These are phyloP conservation scores for Baorangia bicolor DNA, from an alignment of 768 basidiomycete species.

Conservation along the genomic window DNA sequence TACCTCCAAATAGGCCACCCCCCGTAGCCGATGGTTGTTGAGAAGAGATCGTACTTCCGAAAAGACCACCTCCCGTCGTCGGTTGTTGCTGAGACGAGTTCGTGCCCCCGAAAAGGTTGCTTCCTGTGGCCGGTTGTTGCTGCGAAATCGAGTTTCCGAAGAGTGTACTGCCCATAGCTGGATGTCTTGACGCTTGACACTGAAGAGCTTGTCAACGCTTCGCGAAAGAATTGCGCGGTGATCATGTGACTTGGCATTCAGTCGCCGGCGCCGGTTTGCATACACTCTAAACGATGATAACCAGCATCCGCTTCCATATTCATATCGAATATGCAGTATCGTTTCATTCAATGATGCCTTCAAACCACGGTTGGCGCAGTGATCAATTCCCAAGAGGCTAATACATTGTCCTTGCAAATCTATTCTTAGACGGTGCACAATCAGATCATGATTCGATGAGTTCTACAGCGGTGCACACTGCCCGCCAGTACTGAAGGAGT, in stretches of 20 bases:
- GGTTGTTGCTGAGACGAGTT: conserved; percentile 27
- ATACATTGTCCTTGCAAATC: background rate
- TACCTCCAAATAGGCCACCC: conserved; percentile 16
- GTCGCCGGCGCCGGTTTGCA: no score
- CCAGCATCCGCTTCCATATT: background rate
- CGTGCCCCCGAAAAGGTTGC: conserved; percentile 26
- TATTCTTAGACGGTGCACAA: background rate
- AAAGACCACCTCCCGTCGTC: conserved; percentile 15
- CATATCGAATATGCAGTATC: background rate
- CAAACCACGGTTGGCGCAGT: background rate
- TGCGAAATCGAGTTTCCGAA: conserved; percentile 27
- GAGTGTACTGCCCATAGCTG: conserved; percentile 15
- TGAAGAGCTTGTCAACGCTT: background rate
- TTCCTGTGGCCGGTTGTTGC: conserved; percentile 23
- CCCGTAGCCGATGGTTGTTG: conserved; percentile 18
- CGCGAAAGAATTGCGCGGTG: background rate
- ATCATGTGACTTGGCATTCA: conserved; percentile 16
- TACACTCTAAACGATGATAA: no score
- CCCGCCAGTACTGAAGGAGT: background rate
- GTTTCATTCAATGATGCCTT: background rate
- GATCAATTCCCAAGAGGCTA: background rate
- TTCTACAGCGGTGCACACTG: background rate
- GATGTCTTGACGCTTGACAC: background rate
- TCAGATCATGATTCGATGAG: background rate
- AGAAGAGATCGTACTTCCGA: conserved; percentile 12